These are phyloP conservation scores for Saccharomycopsis sp. DNA, from an alignment of 805 yeast species.

Conservation along the genomic window DNA sequence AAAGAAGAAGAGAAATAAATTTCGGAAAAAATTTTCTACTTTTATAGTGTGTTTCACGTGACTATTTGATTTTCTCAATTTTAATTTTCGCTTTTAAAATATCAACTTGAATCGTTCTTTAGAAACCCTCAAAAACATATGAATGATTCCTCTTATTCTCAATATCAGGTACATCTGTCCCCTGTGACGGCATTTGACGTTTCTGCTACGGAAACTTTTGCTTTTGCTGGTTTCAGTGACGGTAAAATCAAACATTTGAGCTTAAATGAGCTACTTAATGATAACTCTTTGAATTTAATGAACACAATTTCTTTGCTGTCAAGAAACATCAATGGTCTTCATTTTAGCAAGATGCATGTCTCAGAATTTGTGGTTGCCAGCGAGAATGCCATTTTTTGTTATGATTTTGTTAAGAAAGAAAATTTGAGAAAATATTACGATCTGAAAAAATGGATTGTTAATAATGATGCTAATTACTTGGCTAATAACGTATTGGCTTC, in stretches of 20 bases:
- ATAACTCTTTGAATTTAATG: constrained; percentile 1
- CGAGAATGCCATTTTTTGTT: constrained; percentile 7
- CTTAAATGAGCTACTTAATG: neutral
- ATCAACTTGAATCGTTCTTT: too few relatives aligned
- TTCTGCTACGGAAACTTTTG: constrained; percentile 4
- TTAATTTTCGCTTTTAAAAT: too few relatives aligned
- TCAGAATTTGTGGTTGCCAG: constrained; percentile 7
- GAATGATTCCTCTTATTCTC: constrained; percentile 6
- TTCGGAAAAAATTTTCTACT: neutral
- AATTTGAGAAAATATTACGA: constrained; percentile 6
- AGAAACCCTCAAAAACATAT: too few relatives aligned
- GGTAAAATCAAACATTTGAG: constrained; percentile 10
- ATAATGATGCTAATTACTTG: constrained; percentile 7
- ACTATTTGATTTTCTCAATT: too few relatives aligned
- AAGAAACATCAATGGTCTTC: constrained; percentile 2
- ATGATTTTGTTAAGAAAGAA: constrained; percentile 2
- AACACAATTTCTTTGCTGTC: constrained; percentile 5
- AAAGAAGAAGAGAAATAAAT: neutral
- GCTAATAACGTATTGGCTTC: neutral
- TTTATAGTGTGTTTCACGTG: too few relatives aligned
- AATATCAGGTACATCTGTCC: constrained; percentile 6
- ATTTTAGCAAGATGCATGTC: neutral
- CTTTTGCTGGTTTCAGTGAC: constrained; percentile 8
- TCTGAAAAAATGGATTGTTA: constrained; percentile 7
- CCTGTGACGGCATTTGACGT: constrained; percentile 8